A percentile compares a stretch with the other conserved stretches of the same genome.
Evolutionary conservation across 148 eudicot species (phyloP).

Genomic region (Mesembryanthemum crystallinum): DNA sequence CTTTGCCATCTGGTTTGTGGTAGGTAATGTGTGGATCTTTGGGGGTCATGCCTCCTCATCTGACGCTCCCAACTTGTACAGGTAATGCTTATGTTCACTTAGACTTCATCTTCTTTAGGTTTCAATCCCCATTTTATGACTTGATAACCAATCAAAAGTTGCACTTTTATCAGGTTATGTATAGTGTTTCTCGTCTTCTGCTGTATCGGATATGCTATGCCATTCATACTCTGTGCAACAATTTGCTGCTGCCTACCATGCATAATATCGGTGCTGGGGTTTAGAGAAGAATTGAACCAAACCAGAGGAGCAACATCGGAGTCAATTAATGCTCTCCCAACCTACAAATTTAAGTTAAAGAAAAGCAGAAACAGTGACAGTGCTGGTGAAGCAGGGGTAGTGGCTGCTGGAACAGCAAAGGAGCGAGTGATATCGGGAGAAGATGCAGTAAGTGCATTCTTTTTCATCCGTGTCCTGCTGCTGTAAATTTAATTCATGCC

Average conservation of each 20-base stretch:
- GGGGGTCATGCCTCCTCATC: slow-evolving; percentile 86
- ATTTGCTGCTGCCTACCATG: slow-evolving; percentile 97
- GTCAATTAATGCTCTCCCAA: slow-evolving; percentile 80
- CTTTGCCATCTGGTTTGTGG: slow-evolving; percentile 98
- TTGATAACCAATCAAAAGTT: slow-evolving; percentile 16
- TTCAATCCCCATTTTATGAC: slow-evolving; percentile 5
- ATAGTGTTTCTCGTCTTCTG: slow-evolving; percentile 81
- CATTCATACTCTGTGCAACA: slow-evolving; percentile 89
- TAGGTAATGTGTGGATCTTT: slow-evolving; percentile 96
- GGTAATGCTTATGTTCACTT: slow-evolving; percentile 36
- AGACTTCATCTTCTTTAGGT: neutral
- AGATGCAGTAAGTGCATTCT: slow-evolving; percentile 68
- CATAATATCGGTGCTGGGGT: slow-evolving; percentile 79
- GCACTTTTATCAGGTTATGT: slow-evolving; percentile 59
- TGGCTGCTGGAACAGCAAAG: slow-evolving; percentile 88
- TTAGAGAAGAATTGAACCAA: slow-evolving; percentile 77
- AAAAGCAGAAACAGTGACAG: slow-evolving; percentile 46
- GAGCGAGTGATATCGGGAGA: slow-evolving; percentile 85
- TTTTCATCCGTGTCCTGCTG: neutral
- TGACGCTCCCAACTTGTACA: slow-evolving; percentile 92
- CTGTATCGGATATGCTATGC: slow-evolving; percentile 97
- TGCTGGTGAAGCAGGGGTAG: slow-evolving; percentile 57
- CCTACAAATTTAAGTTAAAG: slow-evolving; percentile 76
- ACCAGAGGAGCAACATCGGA: slow-evolving; percentile 83
- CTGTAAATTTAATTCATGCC: neutral